Evolutionary conservation across 768 basidiomycete genomes (phyloP).

Genomic region (Auricularia heimuer): DNA sequence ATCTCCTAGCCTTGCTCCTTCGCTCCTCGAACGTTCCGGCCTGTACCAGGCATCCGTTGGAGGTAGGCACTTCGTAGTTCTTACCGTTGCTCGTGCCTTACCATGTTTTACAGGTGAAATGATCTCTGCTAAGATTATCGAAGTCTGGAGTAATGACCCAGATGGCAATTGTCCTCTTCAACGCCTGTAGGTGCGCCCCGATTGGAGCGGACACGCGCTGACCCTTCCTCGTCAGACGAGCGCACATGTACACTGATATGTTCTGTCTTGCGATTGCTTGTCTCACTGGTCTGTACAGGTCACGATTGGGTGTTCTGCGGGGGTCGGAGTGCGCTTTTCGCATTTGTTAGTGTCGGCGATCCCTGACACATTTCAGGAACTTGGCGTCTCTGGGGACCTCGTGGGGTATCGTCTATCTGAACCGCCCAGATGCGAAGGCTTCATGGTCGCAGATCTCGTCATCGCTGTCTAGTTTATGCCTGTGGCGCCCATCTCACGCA

Average conservation of each 20-base stretch:
- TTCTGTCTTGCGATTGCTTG: background rate
- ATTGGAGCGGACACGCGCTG: background rate
- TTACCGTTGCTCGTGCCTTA: background rate
- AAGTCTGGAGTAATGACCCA: background rate
- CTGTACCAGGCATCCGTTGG: background rate
- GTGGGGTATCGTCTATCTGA: constrained; percentile 42
- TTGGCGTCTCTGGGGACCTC: constrained; percentile 40
- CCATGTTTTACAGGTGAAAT: background rate
- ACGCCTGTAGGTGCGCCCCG: background rate
- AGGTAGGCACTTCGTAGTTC: background rate
- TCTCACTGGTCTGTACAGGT: background rate
- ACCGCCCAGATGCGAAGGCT: constrained; percentile 35
- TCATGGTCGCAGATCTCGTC: constrained; percentile 44
- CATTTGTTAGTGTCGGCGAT: too few relatives aligned
- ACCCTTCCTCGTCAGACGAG: background rate
- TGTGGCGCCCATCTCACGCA: constrained; percentile 28
- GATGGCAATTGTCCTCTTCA: background rate
- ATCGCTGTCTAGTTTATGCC: constrained; percentile 40
- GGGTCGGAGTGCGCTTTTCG: too few relatives aligned
- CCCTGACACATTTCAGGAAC: constrained; percentile 19
- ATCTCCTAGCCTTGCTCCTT: background rate
- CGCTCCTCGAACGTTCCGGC: background rate
- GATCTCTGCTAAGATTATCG: background rate
- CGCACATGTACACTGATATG: background rate
- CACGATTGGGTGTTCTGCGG: background rate